Evolutionary conservation across 352 stramenopile genomes (phyloP).

Genomic region (Saprolegnia parasitica): DNA sequence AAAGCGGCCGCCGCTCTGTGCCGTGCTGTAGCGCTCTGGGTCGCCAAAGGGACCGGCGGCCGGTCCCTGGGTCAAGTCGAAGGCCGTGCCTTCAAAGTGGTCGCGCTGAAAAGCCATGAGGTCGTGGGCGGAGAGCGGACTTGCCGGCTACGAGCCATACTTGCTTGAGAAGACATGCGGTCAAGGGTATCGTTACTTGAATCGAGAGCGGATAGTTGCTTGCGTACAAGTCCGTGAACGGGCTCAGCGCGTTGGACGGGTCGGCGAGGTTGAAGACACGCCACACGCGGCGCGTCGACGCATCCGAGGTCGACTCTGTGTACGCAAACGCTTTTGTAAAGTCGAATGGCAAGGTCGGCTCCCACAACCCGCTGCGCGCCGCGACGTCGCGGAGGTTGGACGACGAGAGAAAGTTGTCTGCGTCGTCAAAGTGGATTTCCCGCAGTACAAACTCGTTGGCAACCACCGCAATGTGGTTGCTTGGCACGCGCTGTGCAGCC

Average conservation of each 20-base stretch:
- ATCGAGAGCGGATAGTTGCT: conserved; percentile 87
- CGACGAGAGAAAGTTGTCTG: conserved; percentile 85
- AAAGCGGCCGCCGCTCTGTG: conserved; percentile 58
- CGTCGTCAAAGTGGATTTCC: conserved; percentile 66
- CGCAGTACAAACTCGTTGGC: conserved; percentile 95
- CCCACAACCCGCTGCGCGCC: conserved; percentile 75
- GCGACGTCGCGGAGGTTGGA: conserved; percentile 84
- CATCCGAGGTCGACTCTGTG: conserved; percentile 46
- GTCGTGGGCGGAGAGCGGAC: conserved; percentile 65
- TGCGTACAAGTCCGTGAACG: conserved; percentile 65
- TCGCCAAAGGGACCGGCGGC: conserved; percentile 84
- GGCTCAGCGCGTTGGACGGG: conserved; percentile 58
- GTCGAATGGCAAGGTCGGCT: conserved; percentile 63
- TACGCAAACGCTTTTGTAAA: conserved; percentile 81
- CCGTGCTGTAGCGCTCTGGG: conserved; percentile 82
- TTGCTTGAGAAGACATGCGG: conserved; percentile 54
- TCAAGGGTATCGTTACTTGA: conserved; percentile 25
- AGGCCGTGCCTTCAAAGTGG: conserved; percentile 90
- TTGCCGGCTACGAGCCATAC: conserved; percentile 75
- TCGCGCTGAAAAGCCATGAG: conserved; percentile 89
- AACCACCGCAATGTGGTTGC: conserved; percentile 50
- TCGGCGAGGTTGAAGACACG: conserved; percentile 79
- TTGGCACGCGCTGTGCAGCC: conserved; percentile 26
- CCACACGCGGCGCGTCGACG: conserved; percentile 89
- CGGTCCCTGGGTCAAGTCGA: conserved; percentile 78